phyloP scores from a whole-genome alignment of 768 basidiomycete genomes.

The Basidioascus undulatus region DNA sequence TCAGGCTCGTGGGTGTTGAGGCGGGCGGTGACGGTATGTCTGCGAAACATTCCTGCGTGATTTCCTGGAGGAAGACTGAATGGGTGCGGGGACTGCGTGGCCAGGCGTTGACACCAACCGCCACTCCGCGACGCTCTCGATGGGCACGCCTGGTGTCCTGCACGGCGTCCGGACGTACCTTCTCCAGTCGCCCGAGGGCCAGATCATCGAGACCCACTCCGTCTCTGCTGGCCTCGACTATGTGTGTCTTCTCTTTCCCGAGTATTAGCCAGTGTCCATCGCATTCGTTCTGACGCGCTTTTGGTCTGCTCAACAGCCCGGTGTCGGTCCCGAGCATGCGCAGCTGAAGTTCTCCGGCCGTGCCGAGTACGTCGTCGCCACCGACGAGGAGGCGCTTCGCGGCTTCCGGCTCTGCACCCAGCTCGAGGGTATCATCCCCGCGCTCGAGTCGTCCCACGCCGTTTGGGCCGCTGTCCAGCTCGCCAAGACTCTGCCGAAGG shows the following conservation, averaged over 20 bases:
- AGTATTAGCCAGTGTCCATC: neutral
- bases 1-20: slow-evolving; percentile 78
- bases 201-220: slow-evolving; percentile 92
- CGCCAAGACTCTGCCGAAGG: slow-evolving; percentile 62
- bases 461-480: slow-evolving; percentile 74
- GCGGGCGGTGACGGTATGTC: slow-evolving; percentile 78
- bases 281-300: neutral
- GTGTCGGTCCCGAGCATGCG: slow-evolving; percentile 93
- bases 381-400: slow-evolving; percentile 76
- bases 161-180: slow-evolving; percentile 93
- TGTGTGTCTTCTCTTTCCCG: slow-evolving; percentile 8
- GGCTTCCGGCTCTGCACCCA: slow-evolving; percentile 84
- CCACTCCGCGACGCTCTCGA: slow-evolving; percentile 81
- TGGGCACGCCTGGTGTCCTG: slow-evolving; percentile 76
- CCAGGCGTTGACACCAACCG: slow-evolving; percentile 54
- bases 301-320: slow-evolving; percentile 29
- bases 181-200: slow-evolving; percentile 63
- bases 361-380: slow-evolving; percentile 79
- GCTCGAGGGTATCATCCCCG: slow-evolving; percentile 90
- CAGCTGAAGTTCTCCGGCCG: slow-evolving; percentile 87
- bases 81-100: neutral
- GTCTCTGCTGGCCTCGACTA: slow-evolving; percentile 92
- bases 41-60: neutral
- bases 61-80: neutral
- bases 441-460: slow-evolving; percentile 84